These are phyloP conservation scores for Phytophthora melonis DNA, from an alignment of 352 stramenopile species.

Conservation along the genomic window DNA sequence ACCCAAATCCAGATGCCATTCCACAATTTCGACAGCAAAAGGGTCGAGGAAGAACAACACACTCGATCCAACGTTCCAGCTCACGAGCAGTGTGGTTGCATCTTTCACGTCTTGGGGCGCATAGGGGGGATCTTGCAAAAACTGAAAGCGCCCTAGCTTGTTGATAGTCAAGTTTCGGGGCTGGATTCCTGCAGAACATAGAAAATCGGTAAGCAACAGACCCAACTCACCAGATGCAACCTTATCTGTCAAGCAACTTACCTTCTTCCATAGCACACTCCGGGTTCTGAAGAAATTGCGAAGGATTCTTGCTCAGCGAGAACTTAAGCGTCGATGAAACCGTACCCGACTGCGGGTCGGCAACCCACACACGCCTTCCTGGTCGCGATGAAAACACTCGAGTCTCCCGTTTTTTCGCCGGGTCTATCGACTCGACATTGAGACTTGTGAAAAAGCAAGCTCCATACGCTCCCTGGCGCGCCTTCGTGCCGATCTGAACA, in stretches of 20 bases:
- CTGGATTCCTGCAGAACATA: slow-evolving; percentile 50
- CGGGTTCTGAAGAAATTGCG: slow-evolving; percentile 64
- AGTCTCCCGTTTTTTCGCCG: slow-evolving; percentile 64
- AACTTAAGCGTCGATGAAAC: slow-evolving; percentile 90
- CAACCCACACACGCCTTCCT: slow-evolving; percentile 84
- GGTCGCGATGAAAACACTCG: slow-evolving; percentile 87
- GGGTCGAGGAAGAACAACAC: slow-evolving; percentile 88
- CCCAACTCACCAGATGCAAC: not conserved
- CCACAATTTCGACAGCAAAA: slow-evolving; percentile 84
- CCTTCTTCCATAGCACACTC: slow-evolving; percentile 67
- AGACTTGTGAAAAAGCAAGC: slow-evolving; percentile 83
- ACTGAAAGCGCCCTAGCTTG: slow-evolving; percentile 80
- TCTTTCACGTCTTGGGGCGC: slow-evolving; percentile 52
- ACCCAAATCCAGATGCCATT: slow-evolving; percentile 89
- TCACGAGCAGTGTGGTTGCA: slow-evolving; percentile 70
- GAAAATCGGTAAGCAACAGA: not conserved
- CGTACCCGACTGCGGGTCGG: slow-evolving; percentile 74
- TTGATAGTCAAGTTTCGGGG: slow-evolving; percentile 83
- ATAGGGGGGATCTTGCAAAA: slow-evolving; percentile 67
- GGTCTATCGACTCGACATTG: slow-evolving; percentile 67
- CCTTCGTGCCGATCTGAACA: slow-evolving; percentile 86
- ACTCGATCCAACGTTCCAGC: slow-evolving; percentile 84
- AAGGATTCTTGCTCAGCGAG: slow-evolving; percentile 72
- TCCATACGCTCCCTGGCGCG: slow-evolving; percentile 82
- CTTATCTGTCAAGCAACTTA: slow-evolving; percentile 20